Conservation (phyloP, 768 basidiomycete species). For the Myochromella boudieri region DNA sequence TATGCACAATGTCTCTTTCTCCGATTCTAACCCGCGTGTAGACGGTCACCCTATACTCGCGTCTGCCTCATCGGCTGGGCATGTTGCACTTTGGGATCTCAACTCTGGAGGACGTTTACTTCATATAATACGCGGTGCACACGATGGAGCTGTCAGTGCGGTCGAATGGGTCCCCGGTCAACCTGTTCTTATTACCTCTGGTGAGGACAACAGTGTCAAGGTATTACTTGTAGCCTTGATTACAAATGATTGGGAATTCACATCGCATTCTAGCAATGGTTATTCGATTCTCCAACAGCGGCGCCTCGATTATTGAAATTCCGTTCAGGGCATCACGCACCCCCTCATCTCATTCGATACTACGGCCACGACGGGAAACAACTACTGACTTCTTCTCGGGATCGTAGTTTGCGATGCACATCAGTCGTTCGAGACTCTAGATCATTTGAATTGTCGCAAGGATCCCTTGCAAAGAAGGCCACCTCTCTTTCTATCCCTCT, state of each 20-base stretch:
- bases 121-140: constrained; percentile 85
- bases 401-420: constrained; percentile 86
- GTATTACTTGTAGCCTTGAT: constrained; percentile 35
- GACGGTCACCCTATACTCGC: constrained; percentile 90
- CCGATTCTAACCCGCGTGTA: constrained; percentile 24
- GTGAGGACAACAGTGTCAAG: constrained; percentile 95
- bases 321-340: constrained; percentile 88
- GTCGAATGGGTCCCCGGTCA: constrained; percentile 94
- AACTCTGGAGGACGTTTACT: constrained; percentile 78
- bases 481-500: constrained; percentile 74
- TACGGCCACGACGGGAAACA: constrained; percentile 98
- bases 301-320: constrained; percentile 88
- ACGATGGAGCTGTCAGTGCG: constrained; percentile 80
- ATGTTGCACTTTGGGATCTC: constrained; percentile 93
- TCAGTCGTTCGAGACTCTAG: constrained; percentile 94
- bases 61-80: constrained; percentile 81
- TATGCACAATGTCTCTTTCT: not conserved
- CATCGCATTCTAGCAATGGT: constrained; percentile 79
- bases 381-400: constrained; percentile 83
- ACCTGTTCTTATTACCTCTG: constrained; percentile 84
- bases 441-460: constrained; percentile 94
- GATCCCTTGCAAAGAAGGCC: constrained; percentile 83
- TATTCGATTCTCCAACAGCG: constrained; percentile 89
- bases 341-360: constrained; percentile 90
- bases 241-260: not conserved